Evolutionary conservation across 257 asterid genomes (phyloP).

Genomic region (Scutellaria minor): DNA sequence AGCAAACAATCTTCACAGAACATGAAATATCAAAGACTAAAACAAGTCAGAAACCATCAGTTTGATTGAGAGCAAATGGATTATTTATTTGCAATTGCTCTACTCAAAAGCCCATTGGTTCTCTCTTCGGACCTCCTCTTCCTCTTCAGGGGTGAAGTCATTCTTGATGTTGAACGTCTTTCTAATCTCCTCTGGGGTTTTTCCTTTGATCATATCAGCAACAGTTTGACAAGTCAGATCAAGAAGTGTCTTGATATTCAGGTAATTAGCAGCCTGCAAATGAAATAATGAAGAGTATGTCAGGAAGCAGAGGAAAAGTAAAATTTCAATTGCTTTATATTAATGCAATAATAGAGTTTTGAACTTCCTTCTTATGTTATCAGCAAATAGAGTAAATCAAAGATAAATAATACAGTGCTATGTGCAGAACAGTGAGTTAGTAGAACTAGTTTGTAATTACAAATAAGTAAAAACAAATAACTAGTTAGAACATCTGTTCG

Average conservation of each 20-base stretch:
- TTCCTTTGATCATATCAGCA: slow-evolving; percentile 62
- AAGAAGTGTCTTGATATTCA: slow-evolving; percentile 58
- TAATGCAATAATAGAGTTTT: background rate
- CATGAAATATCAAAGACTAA: background rate
- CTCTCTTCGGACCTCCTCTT: slow-evolving; percentile 58
- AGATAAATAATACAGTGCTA: background rate
- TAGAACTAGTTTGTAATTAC: background rate
- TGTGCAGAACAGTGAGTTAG: background rate
- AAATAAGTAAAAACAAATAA: background rate
- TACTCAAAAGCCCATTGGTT: slow-evolving; percentile 62
- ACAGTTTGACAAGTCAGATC: slow-evolving; percentile 65
- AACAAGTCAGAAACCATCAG: slow-evolving; percentile 13
- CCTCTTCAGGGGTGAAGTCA: slow-evolving; percentile 57
- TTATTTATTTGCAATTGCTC: slow-evolving; percentile 3
- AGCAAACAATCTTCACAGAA: slow-evolving; percentile 30
- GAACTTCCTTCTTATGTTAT: background rate
- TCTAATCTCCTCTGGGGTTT: slow-evolving; percentile 56
- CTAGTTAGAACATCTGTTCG: too few relatives aligned
- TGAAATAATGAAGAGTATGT: background rate
- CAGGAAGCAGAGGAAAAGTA: background rate
- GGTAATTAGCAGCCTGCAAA: slow-evolving; percentile 61
- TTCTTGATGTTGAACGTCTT: slow-evolving; percentile 52
- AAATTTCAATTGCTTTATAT: background rate
- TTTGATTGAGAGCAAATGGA: slow-evolving; percentile 16
- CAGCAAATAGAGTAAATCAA: background rate